These are phyloP conservation scores for Ophiostoma novo-ulmi DNA, from an alignment of 2,329 filamentous ascomycete species.

Conservation along the genomic window DNA sequence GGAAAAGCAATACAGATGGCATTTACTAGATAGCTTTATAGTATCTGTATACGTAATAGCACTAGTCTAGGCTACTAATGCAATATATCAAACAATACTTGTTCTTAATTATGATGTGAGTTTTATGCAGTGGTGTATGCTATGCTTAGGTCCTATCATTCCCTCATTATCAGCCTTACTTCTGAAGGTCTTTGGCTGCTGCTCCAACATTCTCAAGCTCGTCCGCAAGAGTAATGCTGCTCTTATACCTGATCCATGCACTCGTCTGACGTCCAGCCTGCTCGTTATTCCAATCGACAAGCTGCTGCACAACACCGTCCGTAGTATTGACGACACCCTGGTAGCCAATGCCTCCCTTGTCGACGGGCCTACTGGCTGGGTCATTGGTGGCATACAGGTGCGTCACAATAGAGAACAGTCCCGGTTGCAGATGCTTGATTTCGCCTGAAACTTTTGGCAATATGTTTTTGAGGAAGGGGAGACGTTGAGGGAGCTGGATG, in stretches of 20 bases:
- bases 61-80: neutral
- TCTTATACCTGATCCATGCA: conserved; percentile 35
- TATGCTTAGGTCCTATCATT: neutral
- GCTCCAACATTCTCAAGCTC: conserved; percentile 26
- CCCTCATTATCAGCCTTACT: neutral
- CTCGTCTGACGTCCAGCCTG: conserved; percentile 30
- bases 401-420: conserved; percentile 39
- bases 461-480: conserved; percentile 31
- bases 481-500: conserved; percentile 32
- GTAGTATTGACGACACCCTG: conserved; percentile 37
- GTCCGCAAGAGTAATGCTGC: conserved; percentile 38
- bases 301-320: conserved; percentile 39
- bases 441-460: conserved; percentile 36
- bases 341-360: conserved; percentile 39
- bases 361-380: conserved; percentile 32
- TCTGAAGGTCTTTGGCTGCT: neutral
- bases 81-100: neutral
- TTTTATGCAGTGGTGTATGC: neutral
- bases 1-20: too few species aligned
- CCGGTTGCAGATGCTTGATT: conserved; percentile 37
- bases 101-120: neutral
- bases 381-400: conserved; percentile 38
- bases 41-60: neutral
- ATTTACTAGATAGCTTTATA: neutral
- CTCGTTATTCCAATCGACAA: conserved; percentile 41